A percentile compares a stretch with the other conserved stretches of the same genome.
Conservation (phyloP, 2,329 filamentous ascomycete species). For the Fusarium temperatum region DNA sequence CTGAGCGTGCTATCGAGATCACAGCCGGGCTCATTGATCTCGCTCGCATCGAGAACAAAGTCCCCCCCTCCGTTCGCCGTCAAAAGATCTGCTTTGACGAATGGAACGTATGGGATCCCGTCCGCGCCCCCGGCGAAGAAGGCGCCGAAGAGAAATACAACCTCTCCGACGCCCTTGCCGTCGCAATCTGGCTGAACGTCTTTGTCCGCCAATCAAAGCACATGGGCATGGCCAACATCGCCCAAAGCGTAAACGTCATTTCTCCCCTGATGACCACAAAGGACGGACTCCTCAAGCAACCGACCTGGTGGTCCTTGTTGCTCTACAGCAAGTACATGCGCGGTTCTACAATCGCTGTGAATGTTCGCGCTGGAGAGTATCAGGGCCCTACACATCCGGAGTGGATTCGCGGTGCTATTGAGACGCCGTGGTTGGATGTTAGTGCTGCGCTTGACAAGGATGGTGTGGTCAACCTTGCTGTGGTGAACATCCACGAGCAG, state of each 20-base stretch:
- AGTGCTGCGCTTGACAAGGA: conserved; percentile 66
- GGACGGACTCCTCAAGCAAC: conserved; percentile 72
- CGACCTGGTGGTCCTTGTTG: conserved; percentile 78
- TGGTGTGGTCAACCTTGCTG: conserved; percentile 71
- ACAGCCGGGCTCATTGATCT: conserved; percentile 75
- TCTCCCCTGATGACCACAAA: conserved; percentile 77
- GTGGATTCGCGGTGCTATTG: conserved; percentile 72
- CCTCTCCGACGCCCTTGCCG: conserved; percentile 78
- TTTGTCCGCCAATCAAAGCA: conserved; percentile 76
- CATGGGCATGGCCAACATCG: conserved; percentile 82
- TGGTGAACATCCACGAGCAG: conserved; percentile 76
- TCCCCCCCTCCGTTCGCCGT: conserved; percentile 65
- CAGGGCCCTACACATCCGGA: conserved; percentile 70
- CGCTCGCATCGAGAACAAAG: conserved; percentile 73
- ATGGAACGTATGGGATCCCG: conserved; percentile 85
- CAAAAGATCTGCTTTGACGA: conserved; percentile 84
- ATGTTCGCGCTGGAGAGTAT: conserved; percentile 72
- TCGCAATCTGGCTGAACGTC: conserved; percentile 78
- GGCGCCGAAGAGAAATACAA: conserved; percentile 81
- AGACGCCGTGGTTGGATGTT: conserved; percentile 76
- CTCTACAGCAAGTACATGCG: conserved; percentile 70
- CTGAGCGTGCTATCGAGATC: conserved; percentile 79
- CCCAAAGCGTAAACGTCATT: conserved; percentile 82
- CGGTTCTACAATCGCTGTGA: conserved; percentile 72
- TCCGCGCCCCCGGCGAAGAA: conserved; percentile 73